Evolutionary conservation across 768 basidiomycete genomes (phyloP), one percentile per base, ranked within the genome.

Genomic region (Harrya chromipes): DNA sequence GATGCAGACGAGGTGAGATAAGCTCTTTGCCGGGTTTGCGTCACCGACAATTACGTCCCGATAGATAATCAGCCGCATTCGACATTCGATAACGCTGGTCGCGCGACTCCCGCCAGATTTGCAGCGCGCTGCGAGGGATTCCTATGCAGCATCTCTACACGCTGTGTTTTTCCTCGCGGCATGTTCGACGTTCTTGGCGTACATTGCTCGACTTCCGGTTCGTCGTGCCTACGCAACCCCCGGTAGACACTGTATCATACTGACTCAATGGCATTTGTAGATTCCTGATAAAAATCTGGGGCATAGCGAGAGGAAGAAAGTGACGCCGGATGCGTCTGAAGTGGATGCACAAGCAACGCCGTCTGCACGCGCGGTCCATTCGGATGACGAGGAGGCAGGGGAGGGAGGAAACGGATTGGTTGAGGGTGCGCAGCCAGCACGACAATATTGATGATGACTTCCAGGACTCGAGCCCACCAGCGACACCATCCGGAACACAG

Each of bases 131-230:
- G 84, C 81, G 8, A 67, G 77, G 43, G 79, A 78, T 27, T 73
- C 82, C 11, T 84, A 85, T 54, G 77, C 74, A 0, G 63, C 67
- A 29, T 73, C 77, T 23, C 58, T 85, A 21, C 72, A 69, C 13
- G 71, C 72, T 3, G 83, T 85, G 3, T 85, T 84, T 63, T 62
- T 71, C 19, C 70, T 82, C 49, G 78, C 80, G 0, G 78, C 76
- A 1, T 66, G 62, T 35, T 74, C 79, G 23, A 78, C 79, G 1
- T 57, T 80, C 9, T 46, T 75, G 10, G 79, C 80, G 14, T 82
- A 76, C 61, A 42, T 80, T 23, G 71, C 72, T 46, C 74, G 82
- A 16, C 58, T 82, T 10, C 76, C 76, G 45, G 81, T 83, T 3
- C 20, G 13, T 23, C 17, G 6, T 33, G 31, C 17, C 17, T 6